Base-by-base conservation (phyloP, 2,329 filamentous ascomycete genomes). In the Fusarium albosuccineum region DNA sequence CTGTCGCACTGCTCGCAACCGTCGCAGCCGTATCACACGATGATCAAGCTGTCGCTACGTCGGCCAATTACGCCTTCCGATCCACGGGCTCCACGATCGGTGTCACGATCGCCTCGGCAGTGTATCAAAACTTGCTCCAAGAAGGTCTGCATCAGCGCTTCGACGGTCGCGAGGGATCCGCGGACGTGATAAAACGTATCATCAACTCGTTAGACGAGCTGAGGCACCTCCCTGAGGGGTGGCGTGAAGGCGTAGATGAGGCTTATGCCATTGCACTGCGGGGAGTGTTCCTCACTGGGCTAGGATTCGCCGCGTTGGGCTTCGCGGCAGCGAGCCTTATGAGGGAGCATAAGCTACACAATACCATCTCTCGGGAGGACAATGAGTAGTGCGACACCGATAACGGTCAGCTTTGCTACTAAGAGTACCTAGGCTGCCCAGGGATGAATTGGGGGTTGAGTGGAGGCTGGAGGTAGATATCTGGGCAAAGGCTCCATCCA, bases 11-110 rank as follows among this genome's bases (percentile, higher is more conserved):
- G 4, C 36, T 57, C 10, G 63, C 63, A 3, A 57, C 50, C 6
- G 22, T 66, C 0, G 61, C 63, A 0, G 52, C 60, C 0, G 57
- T 65, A 5, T 61, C 50, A 7, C 57, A 61, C 5, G 45, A 52
- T 3, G 41, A 57, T 3, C 52, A 62, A 10, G 61, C 57, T 9
- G 52, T 65, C 3, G 61, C 57, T 6, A 62, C 56, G 14, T 64
- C 63, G 30, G 8, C 30, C 30, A 33, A 33, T 33, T 33, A 9
- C 8, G 30, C 30, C 30, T 9, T 33, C 2, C n/a, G 61, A 5
- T 54, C 57, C 8, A 22, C 65, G 0, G 61, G 61, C 0, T 40
- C 57, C 5, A 65, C 61, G 1, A 54, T 66, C 9, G 61, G 61
- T 1, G 51, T 65, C 4, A 57, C 63, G 0, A 13, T 64, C 9